Conservation (phyloP, 2,329 filamentous ascomycete genomes). For the Cercospora nicotianae region DNA sequence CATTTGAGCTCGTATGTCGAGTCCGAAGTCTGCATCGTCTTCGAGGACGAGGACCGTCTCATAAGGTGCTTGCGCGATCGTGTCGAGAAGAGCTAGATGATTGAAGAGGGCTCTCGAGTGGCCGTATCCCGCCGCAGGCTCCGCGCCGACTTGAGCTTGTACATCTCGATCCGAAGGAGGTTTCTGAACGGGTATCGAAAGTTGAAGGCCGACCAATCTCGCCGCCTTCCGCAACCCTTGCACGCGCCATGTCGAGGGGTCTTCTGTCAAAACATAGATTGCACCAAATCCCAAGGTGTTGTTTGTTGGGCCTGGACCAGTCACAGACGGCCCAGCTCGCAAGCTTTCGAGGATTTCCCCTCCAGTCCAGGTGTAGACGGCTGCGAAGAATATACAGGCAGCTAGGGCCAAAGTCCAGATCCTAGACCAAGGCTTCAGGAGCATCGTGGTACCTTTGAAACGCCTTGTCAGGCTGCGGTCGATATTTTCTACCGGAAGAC, state of each 20-base stretch:
- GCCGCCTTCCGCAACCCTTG: constrained; percentile 15
- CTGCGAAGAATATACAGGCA: neutral
- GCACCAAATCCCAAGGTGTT: constrained; percentile 20
- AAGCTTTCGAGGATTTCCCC: neutral
- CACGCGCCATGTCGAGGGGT: constrained; percentile 17
- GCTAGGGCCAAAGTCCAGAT: constrained; percentile 1
- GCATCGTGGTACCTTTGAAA: neutral
- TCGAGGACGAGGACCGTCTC: constrained; percentile 46
- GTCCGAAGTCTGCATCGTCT: constrained; percentile 47
- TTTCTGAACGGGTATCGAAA: neutral
- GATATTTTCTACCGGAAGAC: neutral
- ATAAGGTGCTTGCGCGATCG: constrained; percentile 41
- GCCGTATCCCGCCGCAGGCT: neutral
- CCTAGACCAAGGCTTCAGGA: neutral
- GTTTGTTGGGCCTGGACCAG: constrained; percentile 2
- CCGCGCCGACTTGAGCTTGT: neutral
- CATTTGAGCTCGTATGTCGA: constrained; percentile 40
- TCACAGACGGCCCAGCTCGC: neutral
- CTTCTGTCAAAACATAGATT: constrained; percentile 20
- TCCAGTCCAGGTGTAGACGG: neutral
- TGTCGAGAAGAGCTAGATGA: constrained; percentile 17
- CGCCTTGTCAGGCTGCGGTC: neutral
- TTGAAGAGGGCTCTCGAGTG: constrained; percentile 11
- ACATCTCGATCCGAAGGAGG: neutral
- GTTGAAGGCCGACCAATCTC: constrained; percentile 1